These are phyloP conservation scores for Colletotrichum horii DNA, from an alignment of 2,329 filamentous ascomycete genomes.

Conservation along the genomic window DNA sequence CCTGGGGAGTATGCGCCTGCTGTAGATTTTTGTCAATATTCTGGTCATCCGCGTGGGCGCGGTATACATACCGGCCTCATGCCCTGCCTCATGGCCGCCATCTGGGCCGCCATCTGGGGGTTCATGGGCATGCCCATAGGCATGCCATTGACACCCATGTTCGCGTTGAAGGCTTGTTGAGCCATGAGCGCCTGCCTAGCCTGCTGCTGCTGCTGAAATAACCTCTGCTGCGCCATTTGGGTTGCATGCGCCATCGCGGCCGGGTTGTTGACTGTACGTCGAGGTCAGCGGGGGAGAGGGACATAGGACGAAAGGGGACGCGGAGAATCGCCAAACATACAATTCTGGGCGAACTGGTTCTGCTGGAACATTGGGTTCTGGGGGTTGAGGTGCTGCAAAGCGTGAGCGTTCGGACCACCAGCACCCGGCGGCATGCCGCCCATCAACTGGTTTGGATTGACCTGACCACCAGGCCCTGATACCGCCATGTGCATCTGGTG, in stretches of 20 bases:
- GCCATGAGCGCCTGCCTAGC: conserved; percentile 57
- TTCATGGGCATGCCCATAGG: conserved; percentile 57
- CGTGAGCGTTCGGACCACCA: conserved; percentile 68
- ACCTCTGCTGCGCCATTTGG: conserved; percentile 59
- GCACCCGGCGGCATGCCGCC: conserved; percentile 74
- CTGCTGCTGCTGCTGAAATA: conserved; percentile 60
- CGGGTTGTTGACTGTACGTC: conserved; percentile 37
- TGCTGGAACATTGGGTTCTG: conserved; percentile 65
- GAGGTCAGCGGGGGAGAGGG: neutral
- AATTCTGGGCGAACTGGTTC: conserved; percentile 40
- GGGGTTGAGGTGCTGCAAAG: conserved; percentile 74
- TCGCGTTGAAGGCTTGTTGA: conserved; percentile 55
- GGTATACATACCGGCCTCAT: conserved; percentile 45
- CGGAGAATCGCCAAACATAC: conserved; percentile 1
- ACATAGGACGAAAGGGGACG: neutral
- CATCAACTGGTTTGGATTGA: conserved; percentile 78
- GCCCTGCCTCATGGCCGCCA: conserved; percentile 54
- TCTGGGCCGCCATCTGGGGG: conserved; percentile 55
- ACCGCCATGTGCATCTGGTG: conserved; percentile 78
- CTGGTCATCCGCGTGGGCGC: neutral
- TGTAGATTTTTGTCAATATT: neutral
- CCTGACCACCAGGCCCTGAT: conserved; percentile 73
- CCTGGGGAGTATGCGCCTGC: conserved; percentile 26
- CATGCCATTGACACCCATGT: conserved; percentile 52
- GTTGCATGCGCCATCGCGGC: conserved; percentile 42